Base-by-base conservation (phyloP, 2,329 filamentous ascomycete genomes). In the Sclerotinia nivalis region DNA sequence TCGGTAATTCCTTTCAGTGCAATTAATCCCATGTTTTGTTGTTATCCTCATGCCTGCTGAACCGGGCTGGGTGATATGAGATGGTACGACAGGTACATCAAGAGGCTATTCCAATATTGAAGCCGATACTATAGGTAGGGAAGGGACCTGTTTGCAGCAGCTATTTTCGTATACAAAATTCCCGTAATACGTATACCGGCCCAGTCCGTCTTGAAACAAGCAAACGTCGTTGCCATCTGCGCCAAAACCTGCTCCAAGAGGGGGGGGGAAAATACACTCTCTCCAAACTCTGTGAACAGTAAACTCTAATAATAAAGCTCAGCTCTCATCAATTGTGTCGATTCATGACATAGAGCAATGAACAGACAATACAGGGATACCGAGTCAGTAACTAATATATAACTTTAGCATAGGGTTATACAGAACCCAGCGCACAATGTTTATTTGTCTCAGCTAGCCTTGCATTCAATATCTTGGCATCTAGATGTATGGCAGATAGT, bases 401-500 rank as follows among this genome's bases (percentile, higher is more conserved):
- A 60, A 13, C n/a, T 45, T 60, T 45, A 22, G 28, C 58, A 45
- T 60, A 60, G 40, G 40, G 58, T 45, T 45, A 60, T 15, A 28
- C 37, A 10, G n/a, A 40, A 59, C 37, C 56, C 56, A 59, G 34
- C 12, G n/a, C 34, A 13, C 22, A 37, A 59, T 59, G 37, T 28
- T 40, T 8, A 59, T 25, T 59, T 43, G 56, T 59, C 56, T 59
- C 56, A 59, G 12, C 18, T 34, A 58, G 55, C 55, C 34, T 58
- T 58, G 34, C 55, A 40, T 58, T 59, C 37, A 43, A 25, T 43
- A 25, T n/a, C 56, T 43, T 59, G 56, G 34, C 56, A 59, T 58
- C 55, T 34, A 28, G 34, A 34, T 25, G 34, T 25, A 37, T 59
- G 56, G 56, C n/a, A 59, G 13, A 59, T 25, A 18, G 15, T 40